Conservation (phyloP, 208 protist genomes). For the Lotmaria passim region DNA sequence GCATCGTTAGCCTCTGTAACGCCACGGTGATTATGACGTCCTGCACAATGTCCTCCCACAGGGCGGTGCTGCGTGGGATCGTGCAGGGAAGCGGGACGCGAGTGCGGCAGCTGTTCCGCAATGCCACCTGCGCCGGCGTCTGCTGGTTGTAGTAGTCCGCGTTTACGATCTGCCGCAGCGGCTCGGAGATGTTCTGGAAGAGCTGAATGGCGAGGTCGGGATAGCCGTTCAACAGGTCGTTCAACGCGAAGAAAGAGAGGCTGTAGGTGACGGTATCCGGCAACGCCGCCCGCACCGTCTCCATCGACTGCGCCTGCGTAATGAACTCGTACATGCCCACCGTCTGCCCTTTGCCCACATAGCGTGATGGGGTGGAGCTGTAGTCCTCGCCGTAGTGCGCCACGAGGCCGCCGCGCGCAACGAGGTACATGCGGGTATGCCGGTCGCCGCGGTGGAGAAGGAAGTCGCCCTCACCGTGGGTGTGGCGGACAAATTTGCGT, state of each 20-base stretch:
- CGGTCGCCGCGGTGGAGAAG: constrained; percentile 65
- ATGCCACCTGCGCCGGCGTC: constrained; percentile 37
- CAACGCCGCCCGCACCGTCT: constrained; percentile 75
- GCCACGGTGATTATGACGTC: constrained; percentile 56
- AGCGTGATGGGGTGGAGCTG: constrained; percentile 58
- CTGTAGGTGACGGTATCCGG: constrained; percentile 82
- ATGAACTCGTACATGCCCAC: constrained; percentile 87
- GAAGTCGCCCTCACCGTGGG: constrained; percentile 76
- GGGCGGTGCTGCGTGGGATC: constrained; percentile 36
- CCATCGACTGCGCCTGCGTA: constrained; percentile 59
- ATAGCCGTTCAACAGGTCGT: constrained; percentile 77
- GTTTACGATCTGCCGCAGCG: constrained; percentile 62
- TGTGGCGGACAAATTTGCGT: constrained; percentile 64
- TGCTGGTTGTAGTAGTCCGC: constrained; percentile 68
- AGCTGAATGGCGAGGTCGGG: constrained; percentile 80
- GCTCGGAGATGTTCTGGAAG: constrained; percentile 79
- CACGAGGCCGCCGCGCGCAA: constrained; percentile 68
- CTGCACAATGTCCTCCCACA: constrained; percentile 73
- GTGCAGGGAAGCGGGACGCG: constrained; percentile 47
- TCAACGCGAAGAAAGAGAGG: constrained; percentile 67
- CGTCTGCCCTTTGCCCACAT: constrained; percentile 62
- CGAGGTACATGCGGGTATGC: constrained; percentile 68
- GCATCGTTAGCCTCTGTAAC: constrained; percentile 58
- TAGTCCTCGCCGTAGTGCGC: constrained; percentile 58
- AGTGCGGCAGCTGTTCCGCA: constrained; percentile 53